Evolutionary conservation across 1,284 basidiomycete species (phyloP), one percentile per base, ranked within the genome.

Genomic region (Austroboletus novae-zelandiae): DNA sequence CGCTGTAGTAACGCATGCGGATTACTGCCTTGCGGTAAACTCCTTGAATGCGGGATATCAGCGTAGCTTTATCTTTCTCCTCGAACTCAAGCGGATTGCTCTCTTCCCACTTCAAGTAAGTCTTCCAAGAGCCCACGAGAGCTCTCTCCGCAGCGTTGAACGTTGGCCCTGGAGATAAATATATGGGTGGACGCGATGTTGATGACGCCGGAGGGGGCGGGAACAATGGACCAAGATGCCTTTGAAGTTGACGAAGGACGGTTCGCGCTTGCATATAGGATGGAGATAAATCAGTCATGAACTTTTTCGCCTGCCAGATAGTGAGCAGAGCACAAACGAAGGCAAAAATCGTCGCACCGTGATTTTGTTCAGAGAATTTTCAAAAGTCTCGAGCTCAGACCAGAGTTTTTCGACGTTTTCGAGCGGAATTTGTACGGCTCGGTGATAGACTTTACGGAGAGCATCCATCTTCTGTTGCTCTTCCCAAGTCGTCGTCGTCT

Each of bases 31-130:
- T 94, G 54, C 86, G 80, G 69, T 97, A 94, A 3, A 94, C 91
- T 43, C 86, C 84, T 56, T 86, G 82, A 8, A 98, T 78, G 30
- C 96, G 82, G 17, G 76, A 76, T 44, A 86, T 77, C 32, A 96
- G 69, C 6, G 78, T 77, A 2, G 74, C 68, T 46, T 80, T 76
- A 57, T 98, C 94, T 57, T 83, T 80, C 48, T 98, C 95, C 55
- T 96, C 93, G 48, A 97, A 82, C 66, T 94, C 90, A 37, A 97
- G 76, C 1, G 95, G 97, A 63, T 99, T 98, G 57, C 80, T 79
- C 67, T 97, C 93, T 71, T 99, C 97, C 91, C 93, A 99, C 61
- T 92, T 91, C 45, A 99, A 72, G 67, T 98, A 98, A 3, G 80
- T 76, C 60, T 92, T 91, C 97, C 97, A 99, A 14, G 83, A 83